Conservation (phyloP, 2,329 filamentous ascomycete species). For the Xylaria multiplex region DNA sequence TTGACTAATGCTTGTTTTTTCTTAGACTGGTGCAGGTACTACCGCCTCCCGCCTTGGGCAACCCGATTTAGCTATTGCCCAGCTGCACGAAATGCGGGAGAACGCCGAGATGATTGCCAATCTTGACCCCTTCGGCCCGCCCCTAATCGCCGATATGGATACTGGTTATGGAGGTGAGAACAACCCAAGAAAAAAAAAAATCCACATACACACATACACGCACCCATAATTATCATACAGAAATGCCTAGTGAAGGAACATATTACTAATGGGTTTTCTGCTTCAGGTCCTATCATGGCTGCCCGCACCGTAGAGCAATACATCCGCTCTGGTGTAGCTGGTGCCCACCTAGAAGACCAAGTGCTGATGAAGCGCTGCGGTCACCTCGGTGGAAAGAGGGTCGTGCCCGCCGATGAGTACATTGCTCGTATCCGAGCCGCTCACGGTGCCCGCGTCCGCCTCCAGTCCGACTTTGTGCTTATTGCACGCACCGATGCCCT, state of each 20-base stretch:
- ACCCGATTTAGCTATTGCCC: constrained; percentile 61
- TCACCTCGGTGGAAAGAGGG: constrained; percentile 69
- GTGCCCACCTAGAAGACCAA: constrained; percentile 50
- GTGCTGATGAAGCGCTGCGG: constrained; percentile 72
- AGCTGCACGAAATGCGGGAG: constrained; percentile 61
- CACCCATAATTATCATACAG: neutral
- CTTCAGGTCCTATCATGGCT: constrained; percentile 52
- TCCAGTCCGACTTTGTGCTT: constrained; percentile 68
- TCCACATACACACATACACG: neutral
- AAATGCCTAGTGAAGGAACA: neutral
- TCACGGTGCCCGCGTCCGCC: constrained; percentile 57
- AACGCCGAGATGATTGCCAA: constrained; percentile 65
- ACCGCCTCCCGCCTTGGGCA: constrained; percentile 63
- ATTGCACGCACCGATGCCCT: constrained; percentile 73
- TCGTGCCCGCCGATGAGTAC: constrained; percentile 63
- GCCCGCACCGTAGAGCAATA: constrained; percentile 59
- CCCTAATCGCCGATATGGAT: constrained; percentile 64
- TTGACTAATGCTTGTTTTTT: constrained; percentile 24
- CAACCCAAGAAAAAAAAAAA: neutral
- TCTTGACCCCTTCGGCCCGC: constrained; percentile 56
- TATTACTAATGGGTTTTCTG: constrained; percentile 25
- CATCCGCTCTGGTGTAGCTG: constrained; percentile 61
- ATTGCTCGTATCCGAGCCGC: constrained; percentile 68
- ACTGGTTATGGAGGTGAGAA: constrained; percentile 63
- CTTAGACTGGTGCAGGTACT: constrained; percentile 62